A percentile compares a stretch with the other conserved stretches of the same genome.
These are phyloP conservation scores for Pichia sp. DNA, from an alignment of 1,139 yeast genomes.

Conservation along the genomic window DNA sequence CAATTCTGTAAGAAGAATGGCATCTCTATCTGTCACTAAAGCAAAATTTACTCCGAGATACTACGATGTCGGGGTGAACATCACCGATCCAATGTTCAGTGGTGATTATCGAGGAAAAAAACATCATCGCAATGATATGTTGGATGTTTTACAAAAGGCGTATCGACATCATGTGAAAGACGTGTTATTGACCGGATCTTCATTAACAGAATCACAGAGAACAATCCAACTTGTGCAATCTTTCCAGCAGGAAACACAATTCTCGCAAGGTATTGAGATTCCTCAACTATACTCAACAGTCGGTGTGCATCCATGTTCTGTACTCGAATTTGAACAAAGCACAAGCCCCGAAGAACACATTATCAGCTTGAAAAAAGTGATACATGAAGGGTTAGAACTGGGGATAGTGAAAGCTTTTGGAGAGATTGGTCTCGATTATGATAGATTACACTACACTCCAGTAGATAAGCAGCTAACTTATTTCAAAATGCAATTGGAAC, in stretches of 20 bases:
- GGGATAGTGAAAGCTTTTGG: conserved; percentile 75
- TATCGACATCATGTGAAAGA: conserved; percentile 53
- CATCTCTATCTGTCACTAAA: no score
- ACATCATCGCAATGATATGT: conserved; percentile 61
- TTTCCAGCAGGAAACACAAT: conserved; percentile 27
- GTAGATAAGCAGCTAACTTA: conserved; percentile 58
- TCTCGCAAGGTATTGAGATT: conserved; percentile 5
- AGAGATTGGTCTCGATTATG: conserved; percentile 92
- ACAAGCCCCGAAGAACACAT: conserved; percentile 31
- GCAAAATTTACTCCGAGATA: conserved; percentile 21
- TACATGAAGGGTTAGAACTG: conserved; percentile 38
- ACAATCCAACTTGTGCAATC: conserved; percentile 40
- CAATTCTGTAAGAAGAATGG: no score
- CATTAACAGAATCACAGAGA: conserved; percentile 51
- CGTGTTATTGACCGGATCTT: conserved; percentile 80
- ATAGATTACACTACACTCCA: conserved; percentile 70
- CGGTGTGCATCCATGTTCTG: conserved; percentile 94
- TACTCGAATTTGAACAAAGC: conserved; percentile 45
- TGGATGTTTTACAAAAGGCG: conserved; percentile 61
- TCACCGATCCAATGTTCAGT: conserved; percentile 82
- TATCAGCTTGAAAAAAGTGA: conserved; percentile 40
- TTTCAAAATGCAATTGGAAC: conserved; percentile 65
- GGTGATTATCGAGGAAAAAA: conserved; percentile 67
- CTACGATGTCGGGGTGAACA: conserved; percentile 47
- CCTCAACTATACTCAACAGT: conserved; percentile 56